phyloP scores from a whole-genome alignment of 2,329 filamentous ascomycete genomes.

The Fusarium foetens region DNA sequence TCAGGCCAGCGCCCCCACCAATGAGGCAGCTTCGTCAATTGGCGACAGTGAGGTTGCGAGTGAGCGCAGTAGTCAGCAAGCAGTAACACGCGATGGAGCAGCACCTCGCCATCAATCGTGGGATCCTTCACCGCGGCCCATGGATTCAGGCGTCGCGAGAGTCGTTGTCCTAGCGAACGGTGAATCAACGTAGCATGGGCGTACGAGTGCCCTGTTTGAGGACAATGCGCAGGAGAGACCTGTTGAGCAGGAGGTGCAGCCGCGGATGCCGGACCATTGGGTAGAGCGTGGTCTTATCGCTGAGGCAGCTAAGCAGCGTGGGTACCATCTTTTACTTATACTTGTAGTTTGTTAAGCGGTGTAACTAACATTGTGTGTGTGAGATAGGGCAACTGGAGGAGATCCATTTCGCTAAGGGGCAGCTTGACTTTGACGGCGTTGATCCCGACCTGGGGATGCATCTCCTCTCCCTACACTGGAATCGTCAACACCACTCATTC shows the following conservation, averaged over 20 bases:
- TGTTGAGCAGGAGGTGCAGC: constrained; percentile 39
- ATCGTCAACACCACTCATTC: constrained; percentile 60
- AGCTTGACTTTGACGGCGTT: constrained; percentile 66
- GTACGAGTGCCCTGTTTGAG: constrained; percentile 60
- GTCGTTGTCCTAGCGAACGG: constrained; percentile 54
- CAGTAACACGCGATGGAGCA: constrained; percentile 4
- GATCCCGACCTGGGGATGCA: constrained; percentile 63
- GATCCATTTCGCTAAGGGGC: constrained; percentile 56
- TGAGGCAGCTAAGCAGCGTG: constrained; percentile 37
- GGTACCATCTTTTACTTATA: not conserved
- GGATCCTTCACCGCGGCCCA: not conserved
- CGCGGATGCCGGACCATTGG: constrained; percentile 51
- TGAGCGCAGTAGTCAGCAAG: not conserved
- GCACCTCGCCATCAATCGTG: constrained; percentile 5
- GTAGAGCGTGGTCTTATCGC: constrained; percentile 54
- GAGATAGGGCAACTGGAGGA: constrained; percentile 58
- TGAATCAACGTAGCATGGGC: constrained; percentile 59
- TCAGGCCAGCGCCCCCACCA: not conserved
- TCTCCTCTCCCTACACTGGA: constrained; percentile 63
- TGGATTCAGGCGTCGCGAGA: constrained; percentile 45
- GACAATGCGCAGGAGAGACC: constrained; percentile 35
- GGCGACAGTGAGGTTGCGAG: not conserved
- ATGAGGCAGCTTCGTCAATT: not conserved
- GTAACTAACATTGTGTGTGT: not conserved
- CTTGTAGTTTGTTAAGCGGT: constrained; percentile 37